phyloP scores from a whole-genome alignment of 1,284 basidiomycete species.

The Naganishia albida region DNA sequence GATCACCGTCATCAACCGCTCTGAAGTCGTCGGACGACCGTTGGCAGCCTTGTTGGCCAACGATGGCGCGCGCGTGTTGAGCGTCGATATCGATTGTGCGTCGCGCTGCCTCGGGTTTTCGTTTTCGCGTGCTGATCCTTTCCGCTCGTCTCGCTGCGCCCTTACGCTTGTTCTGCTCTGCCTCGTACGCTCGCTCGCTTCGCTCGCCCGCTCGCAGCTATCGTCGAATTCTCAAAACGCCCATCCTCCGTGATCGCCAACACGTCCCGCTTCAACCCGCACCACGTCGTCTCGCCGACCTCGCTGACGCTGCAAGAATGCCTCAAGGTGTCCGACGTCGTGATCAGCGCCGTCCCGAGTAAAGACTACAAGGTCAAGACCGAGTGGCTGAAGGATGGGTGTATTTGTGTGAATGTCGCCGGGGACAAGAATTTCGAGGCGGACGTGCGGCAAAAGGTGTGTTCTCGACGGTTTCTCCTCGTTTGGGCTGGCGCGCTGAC shows the following conservation, averaged over 20 bases:
- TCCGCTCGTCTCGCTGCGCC: no score
- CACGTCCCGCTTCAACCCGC: conserved; percentile 66
- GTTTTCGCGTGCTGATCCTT: no score
- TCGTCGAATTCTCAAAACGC: conserved; percentile 73
- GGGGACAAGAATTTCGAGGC: conserved; percentile 96
- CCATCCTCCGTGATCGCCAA: conserved; percentile 55
- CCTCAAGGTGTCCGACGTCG: conserved; percentile 79
- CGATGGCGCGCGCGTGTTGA: conserved; percentile 92
- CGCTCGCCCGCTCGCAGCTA: conserved; percentile 50
- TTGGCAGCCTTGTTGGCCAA: conserved; percentile 90
- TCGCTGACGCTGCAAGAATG: conserved; percentile 70
- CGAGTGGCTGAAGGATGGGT: conserved; percentile 85
- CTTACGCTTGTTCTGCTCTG: no score
- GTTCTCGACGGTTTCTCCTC: not conserved
- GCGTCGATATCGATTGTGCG: conserved; percentile 86
- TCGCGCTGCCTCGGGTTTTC: conserved; percentile 1
- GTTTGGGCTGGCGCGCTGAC: conserved; percentile 22
- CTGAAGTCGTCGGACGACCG: conserved; percentile 93
- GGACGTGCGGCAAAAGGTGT: conserved; percentile 82
- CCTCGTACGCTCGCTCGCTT: not conserved
- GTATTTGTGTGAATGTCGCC: conserved; percentile 88
- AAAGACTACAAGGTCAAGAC: conserved; percentile 88
- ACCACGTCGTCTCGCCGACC: conserved; percentile 73
- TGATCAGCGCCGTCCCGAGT: conserved; percentile 85
- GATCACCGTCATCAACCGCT: conserved; percentile 91